Evolutionary conservation across 1,284 basidiomycete genomes (phyloP).

Genomic region (Pseudozyma pruni): DNA sequence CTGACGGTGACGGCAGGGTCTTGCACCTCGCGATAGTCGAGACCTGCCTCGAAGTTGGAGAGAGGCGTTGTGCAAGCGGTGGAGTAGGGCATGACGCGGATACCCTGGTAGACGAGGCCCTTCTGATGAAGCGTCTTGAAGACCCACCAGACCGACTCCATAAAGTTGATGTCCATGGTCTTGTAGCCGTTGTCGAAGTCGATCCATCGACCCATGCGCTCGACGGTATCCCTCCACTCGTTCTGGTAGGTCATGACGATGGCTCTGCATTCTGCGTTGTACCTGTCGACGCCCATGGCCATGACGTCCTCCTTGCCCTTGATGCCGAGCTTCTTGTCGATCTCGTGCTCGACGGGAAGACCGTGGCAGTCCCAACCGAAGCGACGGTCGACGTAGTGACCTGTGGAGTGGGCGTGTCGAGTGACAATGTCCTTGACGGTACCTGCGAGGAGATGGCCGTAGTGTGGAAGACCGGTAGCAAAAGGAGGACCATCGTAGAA

Average conservation of each 20-base stretch:
- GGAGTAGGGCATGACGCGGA: slow-evolving; percentile 98
- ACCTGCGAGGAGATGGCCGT: slow-evolving; percentile 74
- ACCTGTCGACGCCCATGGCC: slow-evolving; percentile 94
- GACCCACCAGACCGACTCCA: slow-evolving; percentile 99
- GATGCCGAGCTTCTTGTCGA: slow-evolving; percentile 96
- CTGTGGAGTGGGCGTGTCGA: slow-evolving; percentile 91
- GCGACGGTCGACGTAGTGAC: slow-evolving; percentile 90
- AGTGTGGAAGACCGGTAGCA: slow-evolving; percentile 95
- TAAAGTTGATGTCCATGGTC: slow-evolving; percentile 90
- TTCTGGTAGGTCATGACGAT: slow-evolving; percentile 97
- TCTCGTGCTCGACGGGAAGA: slow-evolving; percentile 98
- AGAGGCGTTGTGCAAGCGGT: slow-evolving; percentile 95
- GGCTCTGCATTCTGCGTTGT: slow-evolving; percentile 94
- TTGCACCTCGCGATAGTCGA: slow-evolving; percentile 90
- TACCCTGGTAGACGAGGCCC: slow-evolving; percentile 90
- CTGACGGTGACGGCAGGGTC: slow-evolving; percentile 94
- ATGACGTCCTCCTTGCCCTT: slow-evolving; percentile 93
- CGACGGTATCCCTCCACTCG: slow-evolving; percentile 94
- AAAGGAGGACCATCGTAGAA: slow-evolving; percentile 99
- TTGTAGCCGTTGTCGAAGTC: slow-evolving; percentile 99
- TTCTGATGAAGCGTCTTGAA: slow-evolving; percentile 92
- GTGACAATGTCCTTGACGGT: slow-evolving; percentile 99
- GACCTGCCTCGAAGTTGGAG: slow-evolving; percentile 96
- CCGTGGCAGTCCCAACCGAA: slow-evolving; percentile 99
- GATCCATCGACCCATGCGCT: slow-evolving; percentile 99